Base-by-base conservation (phyloP, 208 protist genomes). In the Leptomonas pyrrhocoris region DNA sequence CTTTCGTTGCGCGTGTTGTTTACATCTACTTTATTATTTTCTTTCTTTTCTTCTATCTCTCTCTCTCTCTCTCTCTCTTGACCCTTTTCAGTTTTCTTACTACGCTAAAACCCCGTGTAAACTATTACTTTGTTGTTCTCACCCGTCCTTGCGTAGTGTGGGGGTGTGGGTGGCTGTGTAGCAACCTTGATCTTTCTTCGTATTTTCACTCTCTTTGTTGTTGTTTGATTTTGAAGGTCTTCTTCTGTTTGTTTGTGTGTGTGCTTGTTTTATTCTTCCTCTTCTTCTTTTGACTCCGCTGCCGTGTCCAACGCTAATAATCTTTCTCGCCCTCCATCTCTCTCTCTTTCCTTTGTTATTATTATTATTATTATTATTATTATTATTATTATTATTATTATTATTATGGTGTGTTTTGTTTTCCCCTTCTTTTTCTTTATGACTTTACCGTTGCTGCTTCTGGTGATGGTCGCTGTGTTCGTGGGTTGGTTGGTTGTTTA, bases 261-360 rank as follows among this genome's bases (percentile, higher is more conserved):
- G n/a, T n/a, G n/a, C n/a, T n/a, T n/a, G n/a, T n/a, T n/a, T n/a
- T n/a, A n/a, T n/a, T n/a, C n/a, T 43, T 64, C 62, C 43, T 60
- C 42, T 54, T 38, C 68, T 76, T 73, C 9, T 60, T 63, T 42
- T 54, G n/a, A 42, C 51, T 58, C 12, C n/a, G n/a, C n/a, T n/a
- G n/a, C n/a, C n/a, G n/a, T n/a, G n/a, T n/a, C n/a, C n/a, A n/a
- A n/a, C n/a, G n/a, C n/a, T n/a, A n/a, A n/a, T n/a, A n/a, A n/a
- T n/a, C n/a, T n/a, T n/a, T n/a, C n/a, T n/a, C n/a, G n/a, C n/a
- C n/a, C n/a, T 40, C 40, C 54, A 13, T 60, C n/a, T 73, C 9
- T 72, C 21, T 65, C 21, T 63, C 19, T 74, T 23, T 74, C 68
- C 48, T 43, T 49, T 49, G 56, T 30, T n/a, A 54, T 25, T 43